Base-by-base conservation (phyloP, 1,284 basidiomycete genomes). In the Coniferiporia sulphurascens region DNA sequence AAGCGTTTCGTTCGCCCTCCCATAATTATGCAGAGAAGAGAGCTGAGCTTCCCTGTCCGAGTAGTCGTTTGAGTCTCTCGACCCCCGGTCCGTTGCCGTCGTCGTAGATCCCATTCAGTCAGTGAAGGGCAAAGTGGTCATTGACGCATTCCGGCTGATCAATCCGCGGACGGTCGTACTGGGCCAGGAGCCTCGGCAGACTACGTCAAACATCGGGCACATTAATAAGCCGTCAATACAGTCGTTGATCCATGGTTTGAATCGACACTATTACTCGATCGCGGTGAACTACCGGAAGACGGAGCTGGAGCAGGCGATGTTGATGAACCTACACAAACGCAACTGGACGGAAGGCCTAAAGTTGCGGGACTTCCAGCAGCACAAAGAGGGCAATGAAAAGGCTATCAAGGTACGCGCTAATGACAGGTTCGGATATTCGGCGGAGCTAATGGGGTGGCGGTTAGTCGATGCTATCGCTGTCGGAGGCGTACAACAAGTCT, bases 71-170 rank as follows among this genome's bases (percentile, higher is more conserved):
- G 97, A 99, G 77, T 91, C 91, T 68, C 87, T 99, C 65, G 91
- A 98, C 73, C 82, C 88, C 52, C 90, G 96, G 58, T 95, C 96
- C 6, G 97, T 99, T 48, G 95, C 97, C 48, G 96, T 99, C 53
- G 97, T 99, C 65, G 87, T 99, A 62, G 97, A 99, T 74, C 97
- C 97, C 35, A 99, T 99, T 70, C 97, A 99, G 75, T 98, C 95
- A 32, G 97, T 99, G 68, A 95, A 98, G 72, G 94, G 94, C 59
- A 95, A 95, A 73, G 97, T 99, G 49, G 97, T 99, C 61, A 98
- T 99, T 65, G 97, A 99, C 76, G 97, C 97, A 6, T 99, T 99
- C 83, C 89, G 97, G 63, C 87, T 94, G 48, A 98, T 98, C 76
- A 89, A 90, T 70, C 91, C 95, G 36, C 86, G 91, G 66, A 82